A percentile compares a stretch with the other conserved stretches of the same genome.
These are phyloP conservation scores for Bjerkandera adusta DNA, from an alignment of 1,284 basidiomycete species.

Conservation along the genomic window DNA sequence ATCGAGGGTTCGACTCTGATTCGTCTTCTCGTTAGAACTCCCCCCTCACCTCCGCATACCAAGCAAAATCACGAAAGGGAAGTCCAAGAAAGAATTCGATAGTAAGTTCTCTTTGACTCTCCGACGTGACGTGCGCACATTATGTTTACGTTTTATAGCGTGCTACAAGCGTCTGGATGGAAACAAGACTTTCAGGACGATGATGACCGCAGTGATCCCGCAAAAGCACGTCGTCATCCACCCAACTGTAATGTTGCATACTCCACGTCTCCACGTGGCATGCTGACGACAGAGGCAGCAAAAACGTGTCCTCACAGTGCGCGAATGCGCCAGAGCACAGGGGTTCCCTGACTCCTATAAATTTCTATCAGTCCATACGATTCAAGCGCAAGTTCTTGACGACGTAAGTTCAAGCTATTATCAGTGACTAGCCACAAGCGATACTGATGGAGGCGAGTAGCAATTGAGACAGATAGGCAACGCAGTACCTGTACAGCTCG, in stretches of 20 bases:
- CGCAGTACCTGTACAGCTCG: conserved; percentile 68
- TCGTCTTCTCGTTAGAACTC: background rate
- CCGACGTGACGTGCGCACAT: no score
- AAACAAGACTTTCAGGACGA: conserved; percentile 52
- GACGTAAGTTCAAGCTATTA: conserved; percentile 42
- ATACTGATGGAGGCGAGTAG: conserved; percentile 32
- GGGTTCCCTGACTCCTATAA: conserved; percentile 68
- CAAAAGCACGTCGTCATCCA: conserved; percentile 52
- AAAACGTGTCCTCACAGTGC: conserved; percentile 60
- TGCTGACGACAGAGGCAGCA: no score
- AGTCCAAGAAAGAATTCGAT: conserved; percentile 8
- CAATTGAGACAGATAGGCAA: conserved; percentile 73
- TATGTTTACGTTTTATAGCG: conserved; percentile 30
- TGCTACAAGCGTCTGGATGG: conserved; percentile 54
- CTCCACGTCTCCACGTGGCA: background rate
- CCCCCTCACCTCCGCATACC: background rate
- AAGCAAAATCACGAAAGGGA: conserved; percentile 2
- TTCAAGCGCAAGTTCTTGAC: conserved; percentile 32
- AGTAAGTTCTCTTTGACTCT: conserved; percentile 8
- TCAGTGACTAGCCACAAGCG: background rate
- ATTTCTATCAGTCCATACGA: conserved; percentile 47
- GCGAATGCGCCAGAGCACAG: conserved; percentile 67
- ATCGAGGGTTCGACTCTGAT: background rate
- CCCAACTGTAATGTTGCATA: conserved; percentile 42
- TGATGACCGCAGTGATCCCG: conserved; percentile 52